phyloP scores from a whole-genome alignment of 257 asterid genomes.

The Knoxia roxburghii region DNA sequence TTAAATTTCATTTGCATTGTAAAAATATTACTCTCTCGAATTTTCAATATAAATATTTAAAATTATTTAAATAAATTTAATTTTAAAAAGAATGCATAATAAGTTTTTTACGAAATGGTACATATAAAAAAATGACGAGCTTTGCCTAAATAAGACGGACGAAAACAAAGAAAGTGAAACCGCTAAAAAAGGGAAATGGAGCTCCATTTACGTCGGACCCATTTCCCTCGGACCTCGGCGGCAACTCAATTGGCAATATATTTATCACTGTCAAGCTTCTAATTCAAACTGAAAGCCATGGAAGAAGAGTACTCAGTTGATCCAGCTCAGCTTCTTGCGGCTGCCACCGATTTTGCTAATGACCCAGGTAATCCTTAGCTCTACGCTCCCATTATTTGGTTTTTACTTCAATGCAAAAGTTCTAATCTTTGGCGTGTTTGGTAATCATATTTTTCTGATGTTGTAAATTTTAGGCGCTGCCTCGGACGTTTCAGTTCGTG shows the following conservation, averaged over 20 bases:
- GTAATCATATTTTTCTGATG: neutral
- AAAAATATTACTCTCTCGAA: too few relatives aligned
- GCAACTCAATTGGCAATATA: neutral
- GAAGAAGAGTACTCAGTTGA: constrained; percentile 73
- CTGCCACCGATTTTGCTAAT: constrained; percentile 62
- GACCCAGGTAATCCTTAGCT: constrained; percentile 38
- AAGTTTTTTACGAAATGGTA: too few relatives aligned
- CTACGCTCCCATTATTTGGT: neutral
- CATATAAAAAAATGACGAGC: too few relatives aligned
- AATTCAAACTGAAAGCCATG: constrained; percentile 26
- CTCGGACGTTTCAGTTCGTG: constrained; percentile 66
- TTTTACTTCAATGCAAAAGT: neutral
- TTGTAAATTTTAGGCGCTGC: constrained; percentile 44
- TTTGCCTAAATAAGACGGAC: too few relatives aligned
- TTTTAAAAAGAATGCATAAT: too few relatives aligned
- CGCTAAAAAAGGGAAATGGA: neutral
- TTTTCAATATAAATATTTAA: too few relatives aligned
- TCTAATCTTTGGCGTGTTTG: too few relatives aligned
- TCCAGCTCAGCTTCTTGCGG: constrained; percentile 63
- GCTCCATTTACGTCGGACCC: neutral
- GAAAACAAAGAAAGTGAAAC: neutral
- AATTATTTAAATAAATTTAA: too few relatives aligned
- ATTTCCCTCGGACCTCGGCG: neutral
- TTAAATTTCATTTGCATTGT: too few relatives aligned
- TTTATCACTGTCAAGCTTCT: too few relatives aligned